Percentiles rank a stretch among this genome's conserved stretches.
These are phyloP conservation scores for Passalora sequoiae DNA, from an alignment of 2,329 filamentous ascomycete species.

Conservation along the genomic window DNA sequence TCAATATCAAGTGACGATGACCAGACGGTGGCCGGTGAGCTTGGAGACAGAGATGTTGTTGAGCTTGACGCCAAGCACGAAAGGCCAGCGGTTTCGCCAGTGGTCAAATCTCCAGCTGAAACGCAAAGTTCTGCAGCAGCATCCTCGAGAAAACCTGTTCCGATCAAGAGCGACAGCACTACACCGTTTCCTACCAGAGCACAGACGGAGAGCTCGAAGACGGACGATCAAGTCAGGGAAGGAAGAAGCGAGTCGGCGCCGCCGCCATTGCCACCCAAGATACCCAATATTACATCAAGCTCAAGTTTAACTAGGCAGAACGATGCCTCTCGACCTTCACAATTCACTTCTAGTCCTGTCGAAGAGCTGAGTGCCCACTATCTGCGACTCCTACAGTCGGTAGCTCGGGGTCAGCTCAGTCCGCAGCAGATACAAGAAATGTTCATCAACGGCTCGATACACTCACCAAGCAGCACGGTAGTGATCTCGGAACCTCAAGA, in stretches of 20 bases:
- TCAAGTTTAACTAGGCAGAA: too few relatives aligned
- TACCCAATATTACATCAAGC: too few relatives aligned
- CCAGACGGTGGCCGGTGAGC: slow-evolving; percentile 2
- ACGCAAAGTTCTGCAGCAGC: slow-evolving; percentile 1
- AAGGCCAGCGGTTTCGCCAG: neutral
- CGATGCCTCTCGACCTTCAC: too few relatives aligned
- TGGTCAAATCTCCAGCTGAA: too few relatives aligned
- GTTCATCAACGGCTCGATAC: slow-evolving; percentile 1
- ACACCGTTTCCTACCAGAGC: neutral
- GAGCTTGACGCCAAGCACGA: slow-evolving; percentile 5
- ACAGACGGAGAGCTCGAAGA: neutral
- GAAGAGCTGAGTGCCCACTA: slow-evolving; percentile 9
- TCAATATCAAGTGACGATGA: too few relatives aligned
- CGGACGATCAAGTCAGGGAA: neutral
- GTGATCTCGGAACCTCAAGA: slow-evolving; percentile 12
- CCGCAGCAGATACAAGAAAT: slow-evolving; percentile 15
- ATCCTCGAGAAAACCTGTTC: too few relatives aligned
- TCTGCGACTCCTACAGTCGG: slow-evolving; percentile 13
- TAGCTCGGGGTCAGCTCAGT: slow-evolving; percentile 13
- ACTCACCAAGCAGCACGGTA: neutral
- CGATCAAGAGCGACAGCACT: too few relatives aligned
- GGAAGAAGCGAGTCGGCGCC: neutral
- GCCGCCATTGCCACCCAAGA: neutral
- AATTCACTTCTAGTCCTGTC: neutral
- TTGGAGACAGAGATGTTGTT: slow-evolving; percentile 3